Evolutionary conservation across 2,329 filamentous ascomycete genomes (phyloP), one percentile per base, ranked within the genome.

Genomic region (Ophiocordyceps camponoti-rufipedis): DNA sequence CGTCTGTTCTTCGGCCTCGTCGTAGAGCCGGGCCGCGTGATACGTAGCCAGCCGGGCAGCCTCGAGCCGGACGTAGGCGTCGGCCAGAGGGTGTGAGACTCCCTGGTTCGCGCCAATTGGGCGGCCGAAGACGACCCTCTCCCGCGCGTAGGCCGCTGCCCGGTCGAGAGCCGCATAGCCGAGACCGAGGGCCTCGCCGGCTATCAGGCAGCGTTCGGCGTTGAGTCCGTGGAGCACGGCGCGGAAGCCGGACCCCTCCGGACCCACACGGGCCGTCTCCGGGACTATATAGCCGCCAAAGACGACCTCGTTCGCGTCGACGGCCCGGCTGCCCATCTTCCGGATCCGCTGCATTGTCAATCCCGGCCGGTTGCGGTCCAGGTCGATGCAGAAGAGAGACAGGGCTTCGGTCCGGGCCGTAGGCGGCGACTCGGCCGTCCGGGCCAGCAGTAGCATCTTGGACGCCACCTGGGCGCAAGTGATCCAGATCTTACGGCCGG

Each of bases 401-500:
- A 93, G 66, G 0, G 81, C 84, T 56, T 88, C 77, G n/a, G 75
- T 82, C 23, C 0, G 32, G 12, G 32, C 32, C 7, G 35, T 16
- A 4, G 29, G 67, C 66, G 0, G 78, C 75, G 68, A 44, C 85
- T 79, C 0, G 80, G 52, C 0, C 0, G 85, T 93, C 1, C 85
- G 74, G 0, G 84, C 84, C 0, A 94, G 70, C 0, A 93, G 68
- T 5, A 93, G 79, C 84, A 93, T 91, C 54, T 85, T 84, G 4
- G 72, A 71, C 0, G 85, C 84, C 0, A 89, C 80, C 57, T 93
- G 84, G 0, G 85, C 85, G 45, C 77, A 87, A 0, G 84, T 85
- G 46, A 91, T 93, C 85, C 85, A 93, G 46, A 89, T 88, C 64
- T 93, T 93, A 57, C 89, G 83, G 0, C 85, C 85, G 0, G 75